Conservation (phyloP, 345 rosid genomes). For the Citrus hindsii region DNA sequence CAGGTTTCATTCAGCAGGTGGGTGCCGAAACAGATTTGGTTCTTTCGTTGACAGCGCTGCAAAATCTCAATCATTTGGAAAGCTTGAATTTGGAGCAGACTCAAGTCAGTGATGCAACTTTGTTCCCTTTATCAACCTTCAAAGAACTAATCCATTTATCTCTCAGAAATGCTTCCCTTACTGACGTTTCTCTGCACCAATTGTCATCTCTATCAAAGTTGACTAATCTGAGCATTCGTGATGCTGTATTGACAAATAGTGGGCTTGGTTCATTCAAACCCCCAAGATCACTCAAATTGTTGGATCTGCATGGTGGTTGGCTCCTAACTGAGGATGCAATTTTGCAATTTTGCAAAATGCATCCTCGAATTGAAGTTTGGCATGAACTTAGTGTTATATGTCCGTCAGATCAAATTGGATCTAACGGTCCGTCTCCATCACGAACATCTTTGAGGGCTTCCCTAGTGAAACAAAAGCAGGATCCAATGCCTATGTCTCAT, state of each 20-base stretch:
- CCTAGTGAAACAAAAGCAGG: constrained; percentile 14
- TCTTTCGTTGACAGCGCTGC: constrained; percentile 48
- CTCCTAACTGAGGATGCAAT: constrained; percentile 59
- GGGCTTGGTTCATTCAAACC: constrained; percentile 67
- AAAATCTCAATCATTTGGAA: constrained; percentile 44
- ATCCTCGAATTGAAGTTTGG: constrained; percentile 51
- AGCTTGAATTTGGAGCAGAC: constrained; percentile 69
- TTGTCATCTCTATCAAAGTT: constrained; percentile 59
- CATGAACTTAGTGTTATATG: constrained; percentile 43
- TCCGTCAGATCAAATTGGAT: constrained; percentile 21
- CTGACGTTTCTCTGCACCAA: constrained; percentile 58
- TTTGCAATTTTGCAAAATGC: constrained; percentile 37
- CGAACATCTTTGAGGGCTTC: constrained; percentile 15
- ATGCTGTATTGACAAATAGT: constrained; percentile 62
- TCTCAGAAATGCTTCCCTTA: constrained; percentile 57
- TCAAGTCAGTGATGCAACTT: constrained; percentile 52
- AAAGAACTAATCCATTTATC: constrained; percentile 50
- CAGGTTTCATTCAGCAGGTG: constrained; percentile 53
- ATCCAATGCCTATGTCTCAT: constrained; percentile 27
- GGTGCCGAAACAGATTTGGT: constrained; percentile 29
- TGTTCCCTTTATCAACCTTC: constrained; percentile 45
- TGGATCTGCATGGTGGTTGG: constrained; percentile 92
- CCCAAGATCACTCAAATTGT: constrained; percentile 41
- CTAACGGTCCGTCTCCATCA: constrained; percentile 24
- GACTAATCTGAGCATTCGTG: constrained; percentile 45